A percentile compares a stretch with the other conserved stretches of the same genome.
These are phyloP conservation scores for Falciphora oryzae DNA, from an alignment of 2,329 filamentous ascomycete species.

Conservation along the genomic window DNA sequence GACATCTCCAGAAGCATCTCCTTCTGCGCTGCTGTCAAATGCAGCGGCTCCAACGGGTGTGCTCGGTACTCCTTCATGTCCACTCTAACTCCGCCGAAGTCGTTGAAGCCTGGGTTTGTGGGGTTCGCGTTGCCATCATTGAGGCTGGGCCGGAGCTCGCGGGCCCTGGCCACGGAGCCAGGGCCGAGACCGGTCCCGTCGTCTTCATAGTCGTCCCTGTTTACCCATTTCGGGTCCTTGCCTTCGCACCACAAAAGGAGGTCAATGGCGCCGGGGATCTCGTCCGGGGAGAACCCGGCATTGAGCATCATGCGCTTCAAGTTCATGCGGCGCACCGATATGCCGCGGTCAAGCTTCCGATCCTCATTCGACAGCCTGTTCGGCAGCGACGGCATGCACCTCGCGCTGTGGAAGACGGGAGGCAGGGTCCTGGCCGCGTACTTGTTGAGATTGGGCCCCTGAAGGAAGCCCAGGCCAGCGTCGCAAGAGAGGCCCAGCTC, in stretches of 20 bases:
- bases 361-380: neutral
- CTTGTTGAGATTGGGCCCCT: constrained; percentile 45
- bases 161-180: neutral
- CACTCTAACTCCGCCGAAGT: neutral
- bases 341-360: neutral
- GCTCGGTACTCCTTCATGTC: neutral
- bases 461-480: constrained; percentile 61
- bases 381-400: constrained; percentile 4
- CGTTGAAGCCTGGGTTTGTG: neutral
- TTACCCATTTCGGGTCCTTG: neutral
- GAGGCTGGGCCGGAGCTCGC: neutral
- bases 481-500: constrained; percentile 65
- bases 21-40: constrained; percentile 45
- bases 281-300: constrained; percentile 9
- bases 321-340: constrained; percentile 1
- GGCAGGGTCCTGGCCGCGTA: constrained; percentile 4
- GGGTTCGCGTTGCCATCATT: neutral
- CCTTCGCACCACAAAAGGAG: constrained; percentile 11
- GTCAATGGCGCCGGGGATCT: constrained; percentile 8
- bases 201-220: neutral
- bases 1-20: constrained; percentile 64
- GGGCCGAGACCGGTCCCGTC: neutral
- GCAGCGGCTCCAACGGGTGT: constrained; percentile 6
- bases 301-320: constrained; percentile 11
- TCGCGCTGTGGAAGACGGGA: constrained; percentile 11